Evolutionary conservation across 768 basidiomycete genomes (phyloP), one percentile per base, ranked within the genome.

Genomic region (Suillus sp.): DNA sequence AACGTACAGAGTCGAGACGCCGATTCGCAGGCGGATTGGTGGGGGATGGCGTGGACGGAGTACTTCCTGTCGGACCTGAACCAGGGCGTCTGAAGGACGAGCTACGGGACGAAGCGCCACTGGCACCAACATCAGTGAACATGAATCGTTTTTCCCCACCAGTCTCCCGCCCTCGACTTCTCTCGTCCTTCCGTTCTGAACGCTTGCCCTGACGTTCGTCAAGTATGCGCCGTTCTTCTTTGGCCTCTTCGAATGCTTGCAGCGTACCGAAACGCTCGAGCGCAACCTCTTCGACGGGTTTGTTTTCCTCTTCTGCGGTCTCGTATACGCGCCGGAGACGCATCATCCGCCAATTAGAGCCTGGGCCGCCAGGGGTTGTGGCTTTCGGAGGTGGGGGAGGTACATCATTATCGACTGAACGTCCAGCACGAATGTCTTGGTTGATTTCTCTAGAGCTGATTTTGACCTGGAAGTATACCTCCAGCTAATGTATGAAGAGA

Each of bases 301-400:
- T 77, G 6, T 85, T 84, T 74, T 96, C 94, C 70, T 98, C 96
- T 63, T 93, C 88, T 0, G 92, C 94, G 3, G 91, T 84, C 73
- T 99, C 96, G 71, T 93, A 96, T 1, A 94, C 90, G 18, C 92
- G 84, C 45, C 89, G 86, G 0, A 99, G 85, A 69, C 95, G 94
- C 89, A 93, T 95, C 97, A 99, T 99, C 18, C 97, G 88, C 96
- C 97, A 99, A 71, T 87, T 88, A 2, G 93, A 94, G 13, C 96
- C 96, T 5, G 95, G 91, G 2, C 94, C 95, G 2, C 96, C 96
- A 0, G 95, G 93, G 0, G 84, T 86, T 61, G 79, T 73, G 25
- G 84, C 71, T 72, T 83, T 86, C 6, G 82, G 75, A 56, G 80
- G 77, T 1, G 70, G 66, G 20, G 48, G 42, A 4, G 81, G 71